Evolutionary conservation across 192 early-diverging fungal genomes (phyloP), one percentile per base, ranked within the genome.

Genomic region (Tieghemiomyces parasiticus): DNA sequence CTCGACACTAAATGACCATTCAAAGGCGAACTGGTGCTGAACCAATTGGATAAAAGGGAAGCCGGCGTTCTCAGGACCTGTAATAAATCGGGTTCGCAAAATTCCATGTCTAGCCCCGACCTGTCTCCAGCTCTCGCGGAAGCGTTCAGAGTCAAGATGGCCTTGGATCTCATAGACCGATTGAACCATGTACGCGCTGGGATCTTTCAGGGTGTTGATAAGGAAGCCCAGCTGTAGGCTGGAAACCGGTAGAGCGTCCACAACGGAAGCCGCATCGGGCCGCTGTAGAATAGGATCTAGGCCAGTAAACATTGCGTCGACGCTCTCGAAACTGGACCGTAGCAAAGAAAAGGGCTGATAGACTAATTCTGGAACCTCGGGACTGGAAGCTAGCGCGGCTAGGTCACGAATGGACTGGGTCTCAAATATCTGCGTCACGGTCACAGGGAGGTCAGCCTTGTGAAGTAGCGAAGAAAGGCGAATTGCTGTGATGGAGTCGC

Each of bases 401-500:
- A n/a, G n/a, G n/a, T n/a, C n/a, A n/a, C n/a, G n/a, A n/a, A n/a
- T n/a, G n/a, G n/a, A n/a, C n/a, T n/a, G n/a, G n/a, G n/a, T n/a
- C n/a, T n/a, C n/a, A n/a, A n/a, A n/a, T n/a, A n/a, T n/a, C n/a
- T n/a, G n/a, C n/a, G n/a, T n/a, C n/a, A n/a, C n/a, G n/a, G n/a
- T n/a, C n/a, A n/a, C n/a, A n/a, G n/a, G n/a, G n/a, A n/a, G n/a
- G n/a, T n/a, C n/a, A n/a, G n/a, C n/a, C n/a, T n/a, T n/a, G n/a
- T n/a, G n/a, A n/a, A n/a, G n/a, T n/a, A n/a, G 19, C 14, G 29
- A 2, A 20, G 26, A 20, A 13, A 28, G 29, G 2, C 28, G 50
- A 29, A 52, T 52, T 20, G 50, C 50, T 29, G 50, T 26, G 16
- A 52, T 52, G 22, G 50, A 52, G 28, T 52, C 50, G 16, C 50